Conservation (phyloP, 2,329 filamentous ascomycete genomes). For the Xenoacremonium recifei region DNA sequence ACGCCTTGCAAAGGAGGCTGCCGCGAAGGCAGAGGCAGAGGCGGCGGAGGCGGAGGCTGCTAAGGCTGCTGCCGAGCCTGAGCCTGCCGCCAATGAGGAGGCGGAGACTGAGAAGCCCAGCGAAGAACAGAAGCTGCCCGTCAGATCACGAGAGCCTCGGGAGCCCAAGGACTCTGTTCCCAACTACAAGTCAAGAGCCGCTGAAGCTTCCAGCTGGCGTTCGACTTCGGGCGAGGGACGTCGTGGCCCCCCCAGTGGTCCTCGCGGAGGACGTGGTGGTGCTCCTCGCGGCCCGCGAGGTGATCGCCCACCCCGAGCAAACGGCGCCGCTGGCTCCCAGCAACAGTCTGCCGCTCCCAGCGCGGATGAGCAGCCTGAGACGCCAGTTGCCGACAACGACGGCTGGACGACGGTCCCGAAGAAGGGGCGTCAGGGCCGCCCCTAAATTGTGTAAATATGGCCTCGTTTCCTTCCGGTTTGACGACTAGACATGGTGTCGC, state of each 20-base stretch:
- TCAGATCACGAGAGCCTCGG: slow-evolving; percentile 37
- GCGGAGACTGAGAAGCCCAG: slow-evolving; percentile 20
- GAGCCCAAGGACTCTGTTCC: slow-evolving; percentile 45
- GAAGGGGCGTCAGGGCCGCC: slow-evolving; percentile 37
- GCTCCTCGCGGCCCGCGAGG: slow-evolving; percentile 43
- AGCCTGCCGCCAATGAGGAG: slow-evolving; percentile 29
- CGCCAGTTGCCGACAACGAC: slow-evolving; percentile 51
- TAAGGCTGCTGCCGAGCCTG: slow-evolving; percentile 26
- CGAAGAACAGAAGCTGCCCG: slow-evolving; percentile 45
- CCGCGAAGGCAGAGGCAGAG: slow-evolving; percentile 44
- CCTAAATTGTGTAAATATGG: slow-evolving; percentile 35
- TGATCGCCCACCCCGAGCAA: slow-evolving; percentile 47
- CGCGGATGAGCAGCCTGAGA: slow-evolving; percentile 29
- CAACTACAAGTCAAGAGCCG: slow-evolving; percentile 52
- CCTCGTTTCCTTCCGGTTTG: slow-evolving; percentile 32
- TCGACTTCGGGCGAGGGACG: slow-evolving; percentile 48
- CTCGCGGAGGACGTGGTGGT: slow-evolving; percentile 42
- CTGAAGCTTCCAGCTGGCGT: slow-evolving; percentile 62
- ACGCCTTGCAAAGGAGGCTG: slow-evolving; percentile 58
- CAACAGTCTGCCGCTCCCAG: slow-evolving; percentile 34
- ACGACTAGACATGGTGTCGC: slow-evolving; percentile 34
- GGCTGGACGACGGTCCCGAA: slow-evolving; percentile 60
- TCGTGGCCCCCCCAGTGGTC: slow-evolving; percentile 43
- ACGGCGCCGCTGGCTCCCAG: slow-evolving; percentile 44
- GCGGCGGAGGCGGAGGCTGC: slow-evolving; percentile 35